Percentiles rank a stretch among this genome's conserved stretches.
Conservation (phyloP, 441 rosid genomes). For the Lagerstroemia fauriei region DNA sequence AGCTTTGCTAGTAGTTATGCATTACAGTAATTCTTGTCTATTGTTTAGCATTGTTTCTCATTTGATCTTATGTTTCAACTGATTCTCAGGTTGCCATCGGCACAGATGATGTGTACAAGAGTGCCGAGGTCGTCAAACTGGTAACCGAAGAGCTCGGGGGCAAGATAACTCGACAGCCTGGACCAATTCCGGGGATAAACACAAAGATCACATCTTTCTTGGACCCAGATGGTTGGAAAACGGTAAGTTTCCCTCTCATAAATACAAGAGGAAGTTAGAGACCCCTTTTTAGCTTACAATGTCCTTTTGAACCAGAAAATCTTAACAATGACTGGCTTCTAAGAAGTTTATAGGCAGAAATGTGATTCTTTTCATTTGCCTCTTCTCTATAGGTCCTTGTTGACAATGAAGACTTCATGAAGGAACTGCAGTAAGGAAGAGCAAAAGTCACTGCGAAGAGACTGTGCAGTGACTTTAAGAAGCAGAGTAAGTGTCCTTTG, state of each 20-base stretch:
- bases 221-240: constrained; percentile 99
- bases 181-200: constrained; percentile 84
- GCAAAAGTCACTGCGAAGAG: not conserved
- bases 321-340: not conserved
- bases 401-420: constrained; percentile 89
- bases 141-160: constrained; percentile 87
- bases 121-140: constrained; percentile 73
- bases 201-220: constrained; percentile 83
- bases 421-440: constrained; percentile 58
- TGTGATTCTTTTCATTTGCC: not conserved
- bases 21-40: not conserved
- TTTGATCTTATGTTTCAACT: constrained; percentile 13
- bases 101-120: constrained; percentile 91
- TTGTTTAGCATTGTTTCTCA: not conserved
- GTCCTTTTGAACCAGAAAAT: not conserved
- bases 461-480: not conserved
- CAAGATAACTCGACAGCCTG: constrained; percentile 80
- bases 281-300: not conserved
- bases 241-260: constrained; percentile 45
- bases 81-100: constrained; percentile 66
- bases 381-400: constrained; percentile 65
- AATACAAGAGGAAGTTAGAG: not conserved
- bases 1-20: constrained; percentile 10
- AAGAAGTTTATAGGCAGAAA: too few relatives aligned
- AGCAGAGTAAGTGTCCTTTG: not conserved